Evolutionary conservation across 2,329 filamentous ascomycete genomes (phyloP), one percentile per base, ranked within the genome.

Genomic region (Venturia effusa): DNA sequence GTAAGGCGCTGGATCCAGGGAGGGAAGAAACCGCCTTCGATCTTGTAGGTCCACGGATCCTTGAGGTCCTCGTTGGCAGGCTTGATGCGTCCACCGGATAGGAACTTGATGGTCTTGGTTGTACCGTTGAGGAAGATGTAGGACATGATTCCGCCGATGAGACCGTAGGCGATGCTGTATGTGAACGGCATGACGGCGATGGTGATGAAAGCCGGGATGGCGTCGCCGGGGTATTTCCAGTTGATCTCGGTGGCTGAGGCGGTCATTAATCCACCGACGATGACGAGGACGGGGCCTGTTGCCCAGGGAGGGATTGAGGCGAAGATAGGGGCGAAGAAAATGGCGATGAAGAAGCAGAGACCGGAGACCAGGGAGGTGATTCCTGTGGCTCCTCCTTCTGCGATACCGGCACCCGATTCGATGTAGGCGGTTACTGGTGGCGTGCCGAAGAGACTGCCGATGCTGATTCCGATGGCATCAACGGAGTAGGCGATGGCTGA

Each of bases 241-340:
- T 96, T 96, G 79, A 96, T 92, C 67, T 94, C 88, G 19, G 84
- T 84, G 15, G 89, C 88, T 0, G 89, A 83, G 66, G 85, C 83
- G 64, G 88, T 85, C 91, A 95, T 95, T 82, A 95, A 88, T 24
- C 87, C 86, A n/a, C 91, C 91, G 63, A 65, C 62, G 45, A 96
- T 85, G 68, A 96, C 82, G 32, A 95, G 82, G n/a, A 92, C 92
- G 72, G 88, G 92, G 59, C 91, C 91, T 0, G 91, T 96, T 2
- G 91, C 91, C 89, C 90, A 95, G 0, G 90, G 87, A 4, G 91
- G 91, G 65, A 95, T 94, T 0, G 89, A 92, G 11, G 91, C 90
- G 71, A 95, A 95, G 64, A 95, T 93, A 0, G 91, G 91, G 0
- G 91, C 90, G 72, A 95, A 95, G 80, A 95, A 95, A 66, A 95